Base-by-base conservation (phyloP, 2,329 filamentous ascomycete genomes). In the Colletotrichum salicis region DNA sequence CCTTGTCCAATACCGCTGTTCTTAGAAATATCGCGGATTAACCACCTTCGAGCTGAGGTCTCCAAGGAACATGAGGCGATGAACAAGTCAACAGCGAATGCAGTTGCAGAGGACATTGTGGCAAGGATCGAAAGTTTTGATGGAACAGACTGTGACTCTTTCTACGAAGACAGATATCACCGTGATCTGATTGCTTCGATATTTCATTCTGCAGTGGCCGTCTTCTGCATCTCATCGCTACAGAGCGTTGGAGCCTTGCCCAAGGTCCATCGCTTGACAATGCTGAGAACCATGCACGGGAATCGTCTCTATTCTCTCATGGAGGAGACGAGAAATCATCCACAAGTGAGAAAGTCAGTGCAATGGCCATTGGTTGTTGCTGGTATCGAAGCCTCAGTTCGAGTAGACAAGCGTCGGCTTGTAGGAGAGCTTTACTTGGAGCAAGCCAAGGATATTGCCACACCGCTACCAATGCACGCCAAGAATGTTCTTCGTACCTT, bases 181-280 rank as follows among this genome's bases (percentile, higher is more conserved):
- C 55, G 77, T 35, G 75, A 78, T 33, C 80, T 80, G 77, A 54
- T 76, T 4, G 79, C 75, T 15, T 72, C 73, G 8, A 71, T 79
- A n/a, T 80, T 80, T 62, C 79, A 79, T 57, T 74, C 76, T 10
- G 76, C 82, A 7, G 74, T 78, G 12, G 74, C 77, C 15, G 55
- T 84, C 4, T 84, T 83, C 74, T 82, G 80, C 74, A 77, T 83
- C 66, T 76, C 76, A 1, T 82, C 82, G 3, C 75, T 83, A 11
- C 81, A 81, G 70, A 80, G 79, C 69, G 15, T 80, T 4, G 75
- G 75, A 1, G 67, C 80, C 12, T 74, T 83, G 1, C 78, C 77
- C n/a, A 33, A 10, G 19, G 74, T 63, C 11, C 22, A 58, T 2
- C 58, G 59, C 1, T 62, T 80, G 8, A 64, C 59, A 15, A 61